These are phyloP conservation scores for Chytriomyces confervae DNA, from an alignment of 192 early-diverging fungal genomes.

Conservation along the genomic window DNA sequence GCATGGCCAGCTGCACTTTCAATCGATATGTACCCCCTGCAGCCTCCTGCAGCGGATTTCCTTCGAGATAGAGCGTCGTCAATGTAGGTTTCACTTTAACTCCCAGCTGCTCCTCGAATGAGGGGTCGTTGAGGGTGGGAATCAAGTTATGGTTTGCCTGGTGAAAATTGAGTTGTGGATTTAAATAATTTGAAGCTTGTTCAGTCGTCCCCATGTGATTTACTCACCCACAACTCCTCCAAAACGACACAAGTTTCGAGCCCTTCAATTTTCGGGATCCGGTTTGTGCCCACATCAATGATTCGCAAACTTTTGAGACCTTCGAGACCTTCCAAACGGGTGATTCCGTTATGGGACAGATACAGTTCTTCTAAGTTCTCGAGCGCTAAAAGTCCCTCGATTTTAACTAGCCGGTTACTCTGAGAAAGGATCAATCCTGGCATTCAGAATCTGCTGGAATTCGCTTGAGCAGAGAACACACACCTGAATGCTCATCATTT, in stretches of 20 bases:
- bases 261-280: conserved; percentile 72
- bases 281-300: conserved; percentile 89
- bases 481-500: conserved; percentile 56
- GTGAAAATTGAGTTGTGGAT: neutral
- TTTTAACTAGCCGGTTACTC: conserved; percentile 82
- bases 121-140: conserved; percentile 69
- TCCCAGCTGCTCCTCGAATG: conserved; percentile 69
- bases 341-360: conserved; percentile 89
- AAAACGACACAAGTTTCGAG: conserved; percentile 71
- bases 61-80: conserved; percentile 91
- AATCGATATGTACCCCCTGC: conserved; percentile 80
- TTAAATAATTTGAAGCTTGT: conserved; percentile 18
- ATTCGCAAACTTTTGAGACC: conserved; percentile 73
- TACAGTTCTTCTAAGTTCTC: conserved; percentile 87
- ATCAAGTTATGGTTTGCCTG: conserved; percentile 78
- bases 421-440: neutral
- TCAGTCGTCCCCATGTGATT: neutral
- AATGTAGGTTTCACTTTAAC: conserved; percentile 58
- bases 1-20: conserved; percentile 84
- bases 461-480: conserved; percentile 17
- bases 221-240: conserved; percentile 89
- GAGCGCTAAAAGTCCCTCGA: conserved; percentile 78
- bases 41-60: conserved; percentile 87
- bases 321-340: conserved; percentile 77
- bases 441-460: no score